Evolutionary conservation across 2,329 filamentous ascomycete genomes (phyloP), one percentile per base, ranked within the genome.

Genomic region (Apiospora saccharicola): DNA sequence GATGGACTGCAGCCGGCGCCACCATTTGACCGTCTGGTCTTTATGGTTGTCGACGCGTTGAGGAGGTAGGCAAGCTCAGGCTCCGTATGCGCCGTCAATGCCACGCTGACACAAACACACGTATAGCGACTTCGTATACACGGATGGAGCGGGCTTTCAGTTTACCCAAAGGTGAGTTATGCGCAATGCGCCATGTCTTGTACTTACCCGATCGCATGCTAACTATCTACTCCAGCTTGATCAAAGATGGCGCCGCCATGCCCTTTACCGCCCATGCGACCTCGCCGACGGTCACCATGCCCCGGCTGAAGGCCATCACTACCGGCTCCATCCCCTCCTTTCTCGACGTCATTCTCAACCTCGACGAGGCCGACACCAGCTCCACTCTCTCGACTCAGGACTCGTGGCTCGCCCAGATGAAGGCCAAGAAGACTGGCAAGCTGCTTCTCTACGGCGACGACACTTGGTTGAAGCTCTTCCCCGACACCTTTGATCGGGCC

Each of bases 201-300:
- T 8, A 37, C 30, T 14, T 43, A 7, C 37, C 12, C 47, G 8
- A 57, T 44, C 37, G 34, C 64, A 10, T 24, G 19, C 44, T 69
- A 37, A 69, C 67, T 10, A 24, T 16, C 22, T 37, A 16, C 3
- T 51, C 30, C 79, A 97, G 94, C 77, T 87, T 98, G 75, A 97
- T 98, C 80, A 90, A 92, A 78, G 87, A 91, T 82, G 96, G 96
- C 73, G 88, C 89, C 72, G 97, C 96, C 8, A 86, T 98, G 49
- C 96, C 96, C 3, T 99, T 97, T 81, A 99, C 96, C 44, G 96
- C 96, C 46, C 93, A 98, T 87, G 96, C 96, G 24, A 93, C 94
- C n/a, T 95, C 97, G 70, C 96, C 96, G 1, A 99, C 96, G 10
- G 96, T 99, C 74, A 99, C 96, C 24, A 98, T 99, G 96, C 96